Evolutionary conservation across 2,329 filamentous ascomycete species (phyloP), one percentile per base, ranked within the genome.

Genomic region (Alternaria sp.): DNA sequence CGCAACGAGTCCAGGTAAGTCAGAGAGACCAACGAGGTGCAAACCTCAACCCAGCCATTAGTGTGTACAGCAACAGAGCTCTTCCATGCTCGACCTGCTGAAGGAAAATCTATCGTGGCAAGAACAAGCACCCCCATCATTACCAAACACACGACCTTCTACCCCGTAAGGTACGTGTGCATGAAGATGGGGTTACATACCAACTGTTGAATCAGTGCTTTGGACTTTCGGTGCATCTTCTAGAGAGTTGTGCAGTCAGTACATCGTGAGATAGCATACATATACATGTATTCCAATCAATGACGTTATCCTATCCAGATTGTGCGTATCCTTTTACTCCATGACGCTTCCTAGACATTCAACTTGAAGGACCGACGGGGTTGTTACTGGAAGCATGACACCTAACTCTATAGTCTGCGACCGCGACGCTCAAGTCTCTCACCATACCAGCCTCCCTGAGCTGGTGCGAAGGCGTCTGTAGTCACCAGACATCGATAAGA

Each of bases 1-100:
- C 47, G 44, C 23, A 59, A 28, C 51, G 55, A 32, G 25, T 44
- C 13, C 36, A 36, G 54, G 58, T 62, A 64, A 56, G 59, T 63
- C 59, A 65, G 59, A 59, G 50, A 43, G 61, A 63, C 59, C 64
- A 59, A 59, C 45, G 67, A 62, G 63, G 59, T 63, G 63, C 57
- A 65, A 44, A 65, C 61, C 67, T 71, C 71, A 45, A 55, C 60
- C 56, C 60, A 69, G 86, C 88, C 88, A 90, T 90, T 85, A 86
- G 88, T 90, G 88, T 90, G 88, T 90, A 90, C 88, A 90, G 88
- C 88, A 83, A 83, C 85, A 73, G 84, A 80, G 83, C 83, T 81
- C 59, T 79, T 83, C 83, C 80, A 87, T 89, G 86, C 84, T 83
- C 84, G 84, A 83, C 82, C 70, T 85, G 86, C 87, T 90, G 88